Conservation (phyloP, 495 filamentous ascomycete species). For the Coniosporium apollinis region DNA sequence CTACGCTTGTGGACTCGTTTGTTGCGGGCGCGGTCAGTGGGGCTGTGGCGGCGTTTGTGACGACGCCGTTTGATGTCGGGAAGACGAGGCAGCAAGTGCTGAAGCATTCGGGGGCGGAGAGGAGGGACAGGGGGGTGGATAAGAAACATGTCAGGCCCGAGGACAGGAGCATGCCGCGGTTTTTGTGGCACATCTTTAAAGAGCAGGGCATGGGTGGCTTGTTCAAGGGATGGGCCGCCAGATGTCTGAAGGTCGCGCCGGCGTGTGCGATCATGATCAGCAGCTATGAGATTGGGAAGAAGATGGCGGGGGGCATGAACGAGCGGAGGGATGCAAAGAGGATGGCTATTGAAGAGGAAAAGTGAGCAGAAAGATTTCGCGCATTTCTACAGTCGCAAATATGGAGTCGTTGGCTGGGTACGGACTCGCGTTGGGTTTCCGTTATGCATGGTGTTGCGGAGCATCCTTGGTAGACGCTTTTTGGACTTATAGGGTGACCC, state of each 20-base stretch:
- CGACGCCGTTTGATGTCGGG: constrained; percentile 92
- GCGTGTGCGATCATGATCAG: constrained; percentile 99
- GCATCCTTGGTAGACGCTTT: too few species aligned
- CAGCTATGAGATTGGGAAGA: constrained; percentile 90
- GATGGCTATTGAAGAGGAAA: too few species aligned
- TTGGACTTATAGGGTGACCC: too few species aligned
- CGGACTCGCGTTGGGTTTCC: too few species aligned
- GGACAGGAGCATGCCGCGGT: constrained; percentile 53
- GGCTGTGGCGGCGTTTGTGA: constrained; percentile 71
- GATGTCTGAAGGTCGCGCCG: constrained; percentile 87
- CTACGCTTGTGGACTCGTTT: constrained; percentile 76
- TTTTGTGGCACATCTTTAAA: constrained; percentile 74
- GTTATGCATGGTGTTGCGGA: too few species aligned
- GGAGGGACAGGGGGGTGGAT: constrained; percentile 7
- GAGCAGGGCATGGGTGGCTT: constrained; percentile 67
- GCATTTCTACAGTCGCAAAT: too few species aligned
- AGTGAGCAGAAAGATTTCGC: too few species aligned
- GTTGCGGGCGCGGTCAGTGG: constrained; percentile 69
- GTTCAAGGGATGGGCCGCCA: constrained; percentile 78
- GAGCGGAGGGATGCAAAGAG: too few species aligned
- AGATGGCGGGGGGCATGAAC: constrained; percentile 64
- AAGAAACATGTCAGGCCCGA: constrained; percentile 39
- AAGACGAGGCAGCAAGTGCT: constrained; percentile 87
- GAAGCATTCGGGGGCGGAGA: constrained; percentile 33
- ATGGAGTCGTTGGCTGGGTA: too few species aligned